Base-by-base conservation (phyloP, 139 green algal species). In the Nannochloris sp. region DNA sequence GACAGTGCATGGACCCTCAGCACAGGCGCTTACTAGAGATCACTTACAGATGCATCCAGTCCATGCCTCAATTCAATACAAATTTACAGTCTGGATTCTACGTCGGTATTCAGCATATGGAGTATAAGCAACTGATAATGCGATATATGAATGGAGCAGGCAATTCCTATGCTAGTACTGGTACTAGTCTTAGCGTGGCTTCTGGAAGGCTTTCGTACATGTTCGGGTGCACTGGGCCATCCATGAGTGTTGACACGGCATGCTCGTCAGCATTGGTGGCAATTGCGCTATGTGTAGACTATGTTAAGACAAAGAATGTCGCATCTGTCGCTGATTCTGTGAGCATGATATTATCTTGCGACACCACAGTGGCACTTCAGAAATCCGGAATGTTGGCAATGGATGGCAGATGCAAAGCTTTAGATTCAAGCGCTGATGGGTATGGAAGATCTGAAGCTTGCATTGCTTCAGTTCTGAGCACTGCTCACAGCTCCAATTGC, bases 371-470 rank as follows among this genome's bases (percentile, higher is more conserved):
- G 4, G 66, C 62, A 9, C 46, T 71, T 19, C 25, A 62, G 10
- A 53, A 46, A 8, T 74, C 80, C 5, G 80, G 79, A 18, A 86
- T 92, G 83, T 66, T 88, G 34, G 67, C 78, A 3, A 27, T 59
- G 7, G 80, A 88, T 59, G 85, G 85, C 1, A 67, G 81, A 18
- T 86, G 79, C 61, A 90, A 88, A 48, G 61, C 72, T 4, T 55
- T 94, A 19, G 87, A 93, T 60, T 78, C 75, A 4, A 54, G 57
- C 7, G 87, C 83, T 4, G 81, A 90, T 56, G 88, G 88, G n/a
- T 95, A 95, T 66, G 84, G 85, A 1, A 66, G 87, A 3, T 82
- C 78, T 4, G 86, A 94, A 60, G 78, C 75, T 12, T 87, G 76
- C 63, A 57, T 73, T 44, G 43, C 64, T 2, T 43, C 34, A 40